Evolutionary conservation across 495 filamentous ascomycete species (phyloP).

Genomic region (Rusavskia elegans): DNA sequence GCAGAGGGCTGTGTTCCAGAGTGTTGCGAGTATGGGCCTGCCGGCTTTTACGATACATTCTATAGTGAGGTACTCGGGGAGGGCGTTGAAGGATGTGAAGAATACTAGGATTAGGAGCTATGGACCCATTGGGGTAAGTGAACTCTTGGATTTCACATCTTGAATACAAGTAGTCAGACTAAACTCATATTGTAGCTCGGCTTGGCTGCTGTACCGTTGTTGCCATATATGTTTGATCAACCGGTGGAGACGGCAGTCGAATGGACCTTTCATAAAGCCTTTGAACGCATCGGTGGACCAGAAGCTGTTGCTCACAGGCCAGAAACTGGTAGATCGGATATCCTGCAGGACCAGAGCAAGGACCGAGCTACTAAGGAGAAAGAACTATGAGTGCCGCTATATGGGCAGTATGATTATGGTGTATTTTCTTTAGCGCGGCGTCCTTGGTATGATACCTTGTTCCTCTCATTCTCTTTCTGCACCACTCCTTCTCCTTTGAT

Average conservation of each 20-base stretch:
- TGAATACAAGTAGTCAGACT: too few species aligned
- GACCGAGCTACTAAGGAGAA: conserved; percentile 12
- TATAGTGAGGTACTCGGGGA: conserved; percentile 72
- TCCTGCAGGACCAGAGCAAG: conserved; percentile 4
- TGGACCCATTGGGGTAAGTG: conserved; percentile 67
- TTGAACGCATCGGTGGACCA: conserved; percentile 53
- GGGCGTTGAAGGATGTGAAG: conserved; percentile 64
- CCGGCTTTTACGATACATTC: conserved; percentile 93
- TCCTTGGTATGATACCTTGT: too few species aligned
- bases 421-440: too few species aligned
- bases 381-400: conserved; percentile 6
- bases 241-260: conserved; percentile 84
- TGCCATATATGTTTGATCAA: conserved; percentile 83
- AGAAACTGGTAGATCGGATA: conserved; percentile 6
- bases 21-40: conserved; percentile 78
- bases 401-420: too few species aligned
- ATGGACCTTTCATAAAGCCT: conserved; percentile 70
- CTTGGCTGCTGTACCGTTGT: conserved; percentile 69
- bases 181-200: conserved; percentile 37
- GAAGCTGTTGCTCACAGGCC: conserved; percentile 23
- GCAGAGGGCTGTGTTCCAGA: conserved; percentile 80
- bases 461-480: too few species aligned
- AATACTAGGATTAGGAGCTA: conserved; percentile 60
- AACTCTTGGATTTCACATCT: neutral
- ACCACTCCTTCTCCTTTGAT: too few species aligned